Percentiles rank a stretch among this genome's conserved stretches.
Conservation (phyloP, 768 basidiomycete genomes). For the Lenzites betulinus region DNA sequence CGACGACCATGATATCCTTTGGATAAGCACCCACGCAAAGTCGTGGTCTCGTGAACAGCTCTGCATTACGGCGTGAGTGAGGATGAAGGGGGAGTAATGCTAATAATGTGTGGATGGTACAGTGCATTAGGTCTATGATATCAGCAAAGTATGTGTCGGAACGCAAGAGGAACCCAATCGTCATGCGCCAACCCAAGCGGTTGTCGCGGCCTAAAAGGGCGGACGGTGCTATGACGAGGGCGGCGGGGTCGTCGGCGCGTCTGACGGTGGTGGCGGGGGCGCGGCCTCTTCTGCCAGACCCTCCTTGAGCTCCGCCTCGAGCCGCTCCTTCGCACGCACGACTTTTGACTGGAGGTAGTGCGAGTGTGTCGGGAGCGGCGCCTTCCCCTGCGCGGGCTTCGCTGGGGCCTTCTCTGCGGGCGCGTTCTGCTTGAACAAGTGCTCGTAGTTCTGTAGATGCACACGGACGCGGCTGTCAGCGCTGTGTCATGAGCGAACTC, state of each 20-base stretch:
- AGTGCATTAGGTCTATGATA: conserved; percentile 22
- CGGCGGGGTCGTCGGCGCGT: conserved; percentile 10
- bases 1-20: too few species aligned
- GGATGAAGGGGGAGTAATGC: conserved; percentile 18
- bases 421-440: conserved; percentile 88
- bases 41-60: background rate
- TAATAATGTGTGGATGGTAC: conserved; percentile 20
- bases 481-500: background rate
- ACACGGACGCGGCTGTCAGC: background rate
- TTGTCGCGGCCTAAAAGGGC: too few species aligned
- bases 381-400: conserved; percentile 45
- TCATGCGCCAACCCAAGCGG: too few species aligned
- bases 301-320: conserved; percentile 78
- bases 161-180: background rate
- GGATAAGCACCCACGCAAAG: too few species aligned
- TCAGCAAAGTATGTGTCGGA: conserved; percentile 19
- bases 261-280: conserved; percentile 1
- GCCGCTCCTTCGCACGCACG: conserved; percentile 89
- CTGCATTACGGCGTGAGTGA: conserved; percentile 17
- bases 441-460: conserved; percentile 80
- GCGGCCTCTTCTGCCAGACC: conserved; percentile 12
- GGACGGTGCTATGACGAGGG: conserved; percentile 11
- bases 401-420: conserved; percentile 54
- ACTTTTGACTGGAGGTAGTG: conserved; percentile 98
- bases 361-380: conserved; percentile 54